These are phyloP conservation scores for Plantago ovata DNA, from an alignment of 257 asterid genomes.

Conservation along the genomic window DNA sequence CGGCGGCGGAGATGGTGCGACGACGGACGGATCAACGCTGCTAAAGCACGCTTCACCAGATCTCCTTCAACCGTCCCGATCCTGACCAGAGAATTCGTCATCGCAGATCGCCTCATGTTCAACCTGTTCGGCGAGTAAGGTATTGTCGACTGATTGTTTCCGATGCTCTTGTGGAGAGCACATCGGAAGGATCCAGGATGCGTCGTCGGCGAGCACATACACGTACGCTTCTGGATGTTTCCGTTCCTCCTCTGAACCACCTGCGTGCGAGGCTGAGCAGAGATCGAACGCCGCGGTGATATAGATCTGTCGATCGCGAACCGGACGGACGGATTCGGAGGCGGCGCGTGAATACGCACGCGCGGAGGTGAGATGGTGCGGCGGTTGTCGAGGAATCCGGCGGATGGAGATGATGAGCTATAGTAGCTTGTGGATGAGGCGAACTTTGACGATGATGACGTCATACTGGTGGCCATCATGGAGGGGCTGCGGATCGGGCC, in stretches of 20 bases:
- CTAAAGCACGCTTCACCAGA: constrained; percentile 67
- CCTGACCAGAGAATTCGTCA: constrained; percentile 86
- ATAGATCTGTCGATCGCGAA: constrained; percentile 72
- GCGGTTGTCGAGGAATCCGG: constrained; percentile 35
- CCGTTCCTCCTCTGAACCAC: constrained; percentile 50
- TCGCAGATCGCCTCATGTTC: constrained; percentile 85
- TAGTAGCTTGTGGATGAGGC: constrained; percentile 53
- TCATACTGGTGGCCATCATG: neutral
- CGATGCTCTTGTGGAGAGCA: constrained; percentile 61
- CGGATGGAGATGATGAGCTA: too few relatives aligned
- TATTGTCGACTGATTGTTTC: constrained; percentile 22
- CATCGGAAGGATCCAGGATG: constrained; percentile 95
- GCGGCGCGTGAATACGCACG: constrained; percentile 61
- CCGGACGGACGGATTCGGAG: constrained; percentile 62
- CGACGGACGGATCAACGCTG: constrained; percentile 73
- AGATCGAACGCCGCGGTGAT: constrained; percentile 61
- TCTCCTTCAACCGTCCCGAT: constrained; percentile 85
- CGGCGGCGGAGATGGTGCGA: constrained; percentile 80
- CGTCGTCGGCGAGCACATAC: constrained; percentile 82
- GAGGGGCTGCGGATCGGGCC: constrained; percentile 31
- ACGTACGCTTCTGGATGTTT: constrained; percentile 68
- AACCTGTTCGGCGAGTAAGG: constrained; percentile 57
- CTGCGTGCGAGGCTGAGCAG: constrained; percentile 48
- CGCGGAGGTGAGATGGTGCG: constrained; percentile 84
- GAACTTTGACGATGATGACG: constrained; percentile 27